These are phyloP conservation scores for Chaetoscypha palmicola DNA, from an alignment of 2,329 filamentous ascomycete genomes.

Conservation along the genomic window DNA sequence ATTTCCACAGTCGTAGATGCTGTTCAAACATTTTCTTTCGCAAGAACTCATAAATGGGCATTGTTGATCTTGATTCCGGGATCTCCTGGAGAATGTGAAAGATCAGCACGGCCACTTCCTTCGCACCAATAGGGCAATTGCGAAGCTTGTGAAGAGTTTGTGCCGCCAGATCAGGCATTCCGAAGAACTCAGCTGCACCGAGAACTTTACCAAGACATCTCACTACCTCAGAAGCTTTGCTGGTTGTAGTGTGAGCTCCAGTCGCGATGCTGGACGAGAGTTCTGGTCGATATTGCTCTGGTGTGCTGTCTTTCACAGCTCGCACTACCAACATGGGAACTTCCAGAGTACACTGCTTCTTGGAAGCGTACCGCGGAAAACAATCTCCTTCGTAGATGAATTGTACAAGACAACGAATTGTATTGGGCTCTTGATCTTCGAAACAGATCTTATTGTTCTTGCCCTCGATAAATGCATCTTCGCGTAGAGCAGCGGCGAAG, in stretches of 20 bases:
- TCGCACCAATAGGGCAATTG: neutral
- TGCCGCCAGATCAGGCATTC: neutral
- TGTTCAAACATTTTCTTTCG: neutral
- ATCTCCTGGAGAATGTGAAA: neutral
- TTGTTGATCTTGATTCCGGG: neutral
- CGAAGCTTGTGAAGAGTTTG: neutral
- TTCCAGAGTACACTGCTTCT: neutral
- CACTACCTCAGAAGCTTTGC: neutral
- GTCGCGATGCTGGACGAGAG: neutral
- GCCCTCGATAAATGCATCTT: neutral
- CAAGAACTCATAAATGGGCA: neutral
- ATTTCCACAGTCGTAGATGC: neutral
- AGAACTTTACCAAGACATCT: neutral
- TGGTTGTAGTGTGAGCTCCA: neutral
- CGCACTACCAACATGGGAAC: neutral
- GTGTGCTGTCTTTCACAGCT: no score
- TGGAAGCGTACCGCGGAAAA: neutral
- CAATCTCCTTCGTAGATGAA: constrained; percentile 1
- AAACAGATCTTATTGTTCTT: neutral
- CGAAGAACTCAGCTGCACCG: neutral
- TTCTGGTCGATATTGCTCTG: neutral
- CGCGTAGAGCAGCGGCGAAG: constrained; percentile 1
- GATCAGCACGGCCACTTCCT: neutral
- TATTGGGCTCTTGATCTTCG: neutral
- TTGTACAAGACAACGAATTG: neutral